A percentile compares a stretch with the other conserved stretches of the same genome.
These are phyloP conservation scores for Penicillium palitans DNA, from an alignment of 2,329 filamentous ascomycete genomes.

Conservation along the genomic window DNA sequence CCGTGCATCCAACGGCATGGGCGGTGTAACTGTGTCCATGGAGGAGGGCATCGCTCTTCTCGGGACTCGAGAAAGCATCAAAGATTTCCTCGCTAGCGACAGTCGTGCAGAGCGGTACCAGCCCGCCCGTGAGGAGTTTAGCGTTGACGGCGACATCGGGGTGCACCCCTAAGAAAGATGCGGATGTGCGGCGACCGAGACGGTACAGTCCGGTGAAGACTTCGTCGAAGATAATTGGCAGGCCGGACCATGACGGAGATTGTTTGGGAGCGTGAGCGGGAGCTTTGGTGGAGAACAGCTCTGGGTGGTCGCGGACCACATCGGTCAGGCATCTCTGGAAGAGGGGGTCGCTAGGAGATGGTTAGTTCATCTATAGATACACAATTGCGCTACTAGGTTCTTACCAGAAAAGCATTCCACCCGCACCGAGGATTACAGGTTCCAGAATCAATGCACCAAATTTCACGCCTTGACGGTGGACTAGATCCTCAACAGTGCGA, in stretches of 20 bases:
- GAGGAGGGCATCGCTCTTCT: constrained; percentile 76
- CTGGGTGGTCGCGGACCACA: constrained; percentile 61
- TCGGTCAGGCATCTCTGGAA: constrained; percentile 73
- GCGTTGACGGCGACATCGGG: constrained; percentile 79
- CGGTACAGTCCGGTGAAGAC: constrained; percentile 86
- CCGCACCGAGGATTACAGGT: constrained; percentile 76
- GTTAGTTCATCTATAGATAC: neutral
- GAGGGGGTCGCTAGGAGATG: constrained; percentile 65
- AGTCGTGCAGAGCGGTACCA: constrained; percentile 75
- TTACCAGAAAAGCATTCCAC: constrained; percentile 78
- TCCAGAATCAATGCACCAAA: constrained; percentile 80
- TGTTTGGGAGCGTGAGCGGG: constrained; percentile 13
- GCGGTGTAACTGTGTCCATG: constrained; percentile 89
- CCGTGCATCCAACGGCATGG: constrained; percentile 76
- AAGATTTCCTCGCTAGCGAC: constrained; percentile 74
- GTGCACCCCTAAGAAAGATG: constrained; percentile 66
- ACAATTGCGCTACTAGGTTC: constrained; percentile 28
- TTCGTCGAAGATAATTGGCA: constrained; percentile 81
- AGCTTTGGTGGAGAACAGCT: constrained; percentile 52
- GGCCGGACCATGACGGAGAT: constrained; percentile 61
- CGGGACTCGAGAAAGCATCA: constrained; percentile 65
- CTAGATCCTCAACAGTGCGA: constrained; percentile 54
- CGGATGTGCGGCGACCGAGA: constrained; percentile 69
- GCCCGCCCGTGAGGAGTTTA: constrained; percentile 78
- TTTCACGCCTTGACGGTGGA: constrained; percentile 58